phyloP scores from a whole-genome alignment of 2,329 filamentous ascomycete species.

The Blastomyces gilchristii region DNA sequence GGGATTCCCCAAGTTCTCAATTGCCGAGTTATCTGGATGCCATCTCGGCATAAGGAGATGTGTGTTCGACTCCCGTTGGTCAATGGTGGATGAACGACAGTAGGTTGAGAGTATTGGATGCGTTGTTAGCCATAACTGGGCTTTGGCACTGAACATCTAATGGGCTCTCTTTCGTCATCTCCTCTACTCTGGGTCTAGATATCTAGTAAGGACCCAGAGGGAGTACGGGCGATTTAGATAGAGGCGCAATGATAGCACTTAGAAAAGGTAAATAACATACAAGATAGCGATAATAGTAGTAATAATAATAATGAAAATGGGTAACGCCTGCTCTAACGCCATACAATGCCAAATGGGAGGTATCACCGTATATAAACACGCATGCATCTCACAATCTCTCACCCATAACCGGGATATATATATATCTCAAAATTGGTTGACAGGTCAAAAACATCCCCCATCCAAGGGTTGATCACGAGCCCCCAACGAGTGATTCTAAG shows the following conservation, averaged over 20 bases:
- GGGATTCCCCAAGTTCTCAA: background rate
- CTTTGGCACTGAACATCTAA: background rate
- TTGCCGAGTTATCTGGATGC: background rate
- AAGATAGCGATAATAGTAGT: background rate
- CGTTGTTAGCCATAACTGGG: background rate
- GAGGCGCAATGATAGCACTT: background rate
- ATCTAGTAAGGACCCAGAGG: background rate
- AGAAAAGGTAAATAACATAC: background rate
- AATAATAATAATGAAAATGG: background rate
- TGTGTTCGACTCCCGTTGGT: constrained; percentile 5
- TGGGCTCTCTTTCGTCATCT: background rate
- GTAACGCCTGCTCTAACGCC: constrained; percentile 1
- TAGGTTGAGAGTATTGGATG: background rate
- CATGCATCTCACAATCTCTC: background rate
- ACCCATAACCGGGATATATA: background rate
- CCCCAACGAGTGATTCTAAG: background rate
- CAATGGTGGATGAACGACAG: background rate
- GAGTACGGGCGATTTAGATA: background rate
- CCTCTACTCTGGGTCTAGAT: background rate
- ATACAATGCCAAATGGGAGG: constrained; percentile 1
- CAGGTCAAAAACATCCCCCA: background rate
- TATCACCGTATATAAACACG: background rate
- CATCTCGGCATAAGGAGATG: background rate
- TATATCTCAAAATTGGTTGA: background rate
- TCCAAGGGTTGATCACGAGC: background rate